Evolutionary conservation across 1,284 basidiomycete genomes (phyloP).

Genomic region (Singerocomus rubriflavus): DNA sequence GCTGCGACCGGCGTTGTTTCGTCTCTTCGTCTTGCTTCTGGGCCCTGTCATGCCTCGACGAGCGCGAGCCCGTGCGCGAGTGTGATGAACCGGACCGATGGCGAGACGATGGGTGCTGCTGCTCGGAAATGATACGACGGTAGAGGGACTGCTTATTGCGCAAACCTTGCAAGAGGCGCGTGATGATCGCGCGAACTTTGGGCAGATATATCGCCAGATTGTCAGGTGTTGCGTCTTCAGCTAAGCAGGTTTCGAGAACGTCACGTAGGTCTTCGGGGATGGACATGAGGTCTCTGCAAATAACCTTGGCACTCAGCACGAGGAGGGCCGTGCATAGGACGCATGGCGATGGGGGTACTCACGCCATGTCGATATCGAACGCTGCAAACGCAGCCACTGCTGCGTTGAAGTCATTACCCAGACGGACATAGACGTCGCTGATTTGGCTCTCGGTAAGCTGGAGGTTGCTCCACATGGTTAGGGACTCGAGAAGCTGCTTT

Average conservation of each 20-base stretch:
- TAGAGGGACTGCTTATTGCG: conserved; percentile 88
- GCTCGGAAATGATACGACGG: conserved; percentile 61
- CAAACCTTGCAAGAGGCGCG: conserved; percentile 86
- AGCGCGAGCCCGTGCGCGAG: conserved; percentile 51
- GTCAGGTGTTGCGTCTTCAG: conserved; percentile 84
- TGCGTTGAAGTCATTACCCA: conserved; percentile 97
- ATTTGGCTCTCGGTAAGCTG: conserved; percentile 80
- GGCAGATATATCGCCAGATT: conserved; percentile 91
- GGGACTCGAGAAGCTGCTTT: conserved; percentile 88
- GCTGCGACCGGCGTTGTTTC: conserved; percentile 43
- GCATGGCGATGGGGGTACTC: conserved; percentile 36
- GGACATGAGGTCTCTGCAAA: conserved; percentile 74
- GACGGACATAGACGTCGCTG: conserved; percentile 93
- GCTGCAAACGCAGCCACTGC: conserved; percentile 86
- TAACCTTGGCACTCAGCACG: conserved; percentile 15
- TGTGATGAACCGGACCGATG: conserved; percentile 50
- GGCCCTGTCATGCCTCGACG: conserved; percentile 40
- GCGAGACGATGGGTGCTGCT: conserved; percentile 37
- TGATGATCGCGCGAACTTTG: conserved; percentile 90
- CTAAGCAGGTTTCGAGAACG: conserved; percentile 87
- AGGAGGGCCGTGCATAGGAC: conserved; percentile 11
- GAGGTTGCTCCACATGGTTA: conserved; percentile 85
- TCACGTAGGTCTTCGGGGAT: conserved; percentile 88
- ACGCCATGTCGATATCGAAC: conserved; percentile 92
- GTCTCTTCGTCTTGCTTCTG: conserved; percentile 39